A percentile compares a stretch with the other conserved stretches of the same genome.
phyloP scores from a whole-genome alignment of 2,329 filamentous ascomycete genomes.

The Aureobasidium sp. region DNA sequence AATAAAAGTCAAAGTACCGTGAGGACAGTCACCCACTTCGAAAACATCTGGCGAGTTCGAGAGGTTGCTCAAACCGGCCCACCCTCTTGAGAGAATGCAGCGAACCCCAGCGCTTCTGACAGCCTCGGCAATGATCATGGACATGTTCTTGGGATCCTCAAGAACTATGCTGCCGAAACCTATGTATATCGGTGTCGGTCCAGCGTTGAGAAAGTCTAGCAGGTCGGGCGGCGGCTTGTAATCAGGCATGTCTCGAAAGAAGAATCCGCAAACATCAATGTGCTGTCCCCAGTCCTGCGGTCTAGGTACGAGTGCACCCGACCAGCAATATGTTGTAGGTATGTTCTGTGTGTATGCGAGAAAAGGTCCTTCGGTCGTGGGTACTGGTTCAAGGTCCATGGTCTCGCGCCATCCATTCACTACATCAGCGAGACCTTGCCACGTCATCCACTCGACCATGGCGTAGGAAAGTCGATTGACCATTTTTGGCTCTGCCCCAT shows the following conservation, averaged over 20 bases:
- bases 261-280: constrained; percentile 31
- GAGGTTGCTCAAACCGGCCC: constrained; percentile 20
- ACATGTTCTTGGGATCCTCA: constrained; percentile 31
- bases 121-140: constrained; percentile 31
- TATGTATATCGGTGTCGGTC: constrained; percentile 18
- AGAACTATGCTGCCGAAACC: constrained; percentile 24
- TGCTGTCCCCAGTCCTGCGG: not conserved
- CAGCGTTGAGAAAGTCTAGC: constrained; percentile 16
- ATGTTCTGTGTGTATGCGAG: constrained; percentile 14
- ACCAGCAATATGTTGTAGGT: constrained; percentile 23
- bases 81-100: not conserved
- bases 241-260: constrained; percentile 15
- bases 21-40: constrained; percentile 2
- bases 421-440: constrained; percentile 56
- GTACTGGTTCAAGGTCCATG: constrained; percentile 14
- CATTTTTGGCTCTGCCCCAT: constrained; percentile 58
- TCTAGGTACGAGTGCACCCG: not conserved
- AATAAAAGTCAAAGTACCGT: not conserved
- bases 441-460: constrained; percentile 84
- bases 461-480: constrained; percentile 81
- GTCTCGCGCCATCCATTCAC: constrained; percentile 17
- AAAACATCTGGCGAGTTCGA: constrained; percentile 11
- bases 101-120: constrained; percentile 24
- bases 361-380: not conserved
- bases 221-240: constrained; percentile 14